Conservation (phyloP, 1,284 basidiomycete genomes). For the Cutaneotrichosporon sp. region DNA sequence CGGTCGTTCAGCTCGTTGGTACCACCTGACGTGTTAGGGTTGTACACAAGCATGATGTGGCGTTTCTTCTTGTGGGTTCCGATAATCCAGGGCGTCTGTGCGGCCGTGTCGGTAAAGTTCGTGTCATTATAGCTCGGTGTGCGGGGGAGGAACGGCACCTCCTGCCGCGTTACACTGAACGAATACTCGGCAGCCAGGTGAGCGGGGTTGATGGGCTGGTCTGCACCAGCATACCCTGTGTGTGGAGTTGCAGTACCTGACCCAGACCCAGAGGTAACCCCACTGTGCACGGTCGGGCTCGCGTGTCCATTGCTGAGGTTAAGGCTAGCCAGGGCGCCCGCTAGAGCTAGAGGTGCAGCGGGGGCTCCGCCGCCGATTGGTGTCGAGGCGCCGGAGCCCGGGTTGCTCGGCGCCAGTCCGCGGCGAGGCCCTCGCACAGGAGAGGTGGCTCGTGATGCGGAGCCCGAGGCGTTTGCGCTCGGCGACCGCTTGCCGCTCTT, state of each 20-base stretch:
- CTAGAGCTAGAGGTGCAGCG: constrained; percentile 5
- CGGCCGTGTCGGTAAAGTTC: not conserved
- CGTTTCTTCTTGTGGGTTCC: constrained; percentile 18
- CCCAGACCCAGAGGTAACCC: not conserved
- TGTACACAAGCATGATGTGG: constrained; percentile 27
- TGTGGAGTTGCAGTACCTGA: not conserved
- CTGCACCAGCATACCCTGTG: not conserved
- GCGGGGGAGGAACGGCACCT: constrained; percentile 4
- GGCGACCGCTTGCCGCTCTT: constrained; percentile 1
- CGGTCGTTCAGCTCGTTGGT: constrained; percentile 22
- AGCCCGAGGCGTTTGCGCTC: not conserved
- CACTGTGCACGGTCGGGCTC: not conserved
- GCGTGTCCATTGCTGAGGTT: constrained; percentile 2
- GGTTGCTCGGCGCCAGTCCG: not conserved
- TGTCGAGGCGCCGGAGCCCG: constrained; percentile 6
- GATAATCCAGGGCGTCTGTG: constrained; percentile 21
- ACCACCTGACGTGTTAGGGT: constrained; percentile 23
- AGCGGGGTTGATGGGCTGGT: not conserved
- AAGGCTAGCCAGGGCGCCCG: constrained; percentile 15
- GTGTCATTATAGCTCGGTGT: constrained; percentile 5
- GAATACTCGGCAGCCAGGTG: constrained; percentile 2
- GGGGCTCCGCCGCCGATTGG: not conserved
- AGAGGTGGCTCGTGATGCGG: not conserved
- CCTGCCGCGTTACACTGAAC: constrained; percentile 5
- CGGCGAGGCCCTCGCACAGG: not conserved